Conservation (phyloP, 2,329 filamentous ascomycete genomes). For the Phialophora tarda region DNA sequence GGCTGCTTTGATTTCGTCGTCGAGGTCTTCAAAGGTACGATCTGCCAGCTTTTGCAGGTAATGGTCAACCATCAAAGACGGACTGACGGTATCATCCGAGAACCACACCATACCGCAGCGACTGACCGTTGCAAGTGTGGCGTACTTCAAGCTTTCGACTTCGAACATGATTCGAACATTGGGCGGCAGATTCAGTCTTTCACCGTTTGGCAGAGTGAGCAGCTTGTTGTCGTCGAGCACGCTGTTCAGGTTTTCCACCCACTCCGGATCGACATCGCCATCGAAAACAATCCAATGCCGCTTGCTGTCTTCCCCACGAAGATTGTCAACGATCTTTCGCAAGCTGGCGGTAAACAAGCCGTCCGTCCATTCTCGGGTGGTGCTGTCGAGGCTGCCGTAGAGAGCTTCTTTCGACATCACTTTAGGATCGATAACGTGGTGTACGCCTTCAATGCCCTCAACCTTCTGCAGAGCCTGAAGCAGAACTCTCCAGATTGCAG, state of each 20-base stretch:
- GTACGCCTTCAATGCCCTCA: constrained; percentile 90
- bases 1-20: constrained; percentile 84
- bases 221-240: constrained; percentile 99
- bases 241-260: constrained; percentile 99
- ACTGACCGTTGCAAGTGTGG: constrained; percentile 97
- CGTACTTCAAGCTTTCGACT: constrained; percentile 96
- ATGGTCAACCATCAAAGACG: constrained; percentile 89
- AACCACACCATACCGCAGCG: constrained; percentile 99
- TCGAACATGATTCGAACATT: constrained; percentile 99
- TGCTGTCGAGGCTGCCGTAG: constrained; percentile 94
- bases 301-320: constrained; percentile 95
- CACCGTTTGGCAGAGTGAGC: constrained; percentile 93
- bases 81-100: constrained; percentile 94
- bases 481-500: constrained; percentile 89
- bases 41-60: constrained; percentile 84
- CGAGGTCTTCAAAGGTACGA: constrained; percentile 89
- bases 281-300: constrained; percentile 99
- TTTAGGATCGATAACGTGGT: constrained; percentile 97
- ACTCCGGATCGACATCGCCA: constrained; percentile 97
- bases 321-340: constrained; percentile 97
- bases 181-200: constrained; percentile 88
- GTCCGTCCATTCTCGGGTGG: constrained; percentile 98
- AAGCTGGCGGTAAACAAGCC: constrained; percentile 97
- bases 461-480: constrained; percentile 89
- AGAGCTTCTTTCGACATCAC: constrained; percentile 99